These are phyloP conservation scores for Rhizomucor miehei DNA, from an alignment of 371 early-diverging fungal genomes.

Conservation along the genomic window DNA sequence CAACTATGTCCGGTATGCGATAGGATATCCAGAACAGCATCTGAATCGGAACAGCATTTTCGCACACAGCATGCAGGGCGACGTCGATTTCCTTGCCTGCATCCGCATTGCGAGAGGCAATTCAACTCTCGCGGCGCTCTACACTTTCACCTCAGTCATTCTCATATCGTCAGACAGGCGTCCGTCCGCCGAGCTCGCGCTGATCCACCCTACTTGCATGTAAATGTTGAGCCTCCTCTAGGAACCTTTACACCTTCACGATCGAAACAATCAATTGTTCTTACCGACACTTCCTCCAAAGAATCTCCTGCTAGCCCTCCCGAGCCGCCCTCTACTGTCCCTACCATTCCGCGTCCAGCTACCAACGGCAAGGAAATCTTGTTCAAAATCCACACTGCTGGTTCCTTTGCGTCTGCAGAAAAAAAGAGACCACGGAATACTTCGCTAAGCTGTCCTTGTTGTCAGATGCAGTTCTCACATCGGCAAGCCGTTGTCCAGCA, in stretches of 20 bases:
- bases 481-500: neutral
- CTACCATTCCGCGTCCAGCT: too few relatives aligned
- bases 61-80: slow-evolving; percentile 2
- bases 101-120: slow-evolving; percentile 18
- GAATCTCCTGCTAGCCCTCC: too few relatives aligned
- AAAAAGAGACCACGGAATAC: neutral
- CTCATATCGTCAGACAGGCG: slow-evolving; percentile 18
- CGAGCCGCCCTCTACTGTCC: too few relatives aligned
- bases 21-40: neutral
- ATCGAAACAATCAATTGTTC: neutral
- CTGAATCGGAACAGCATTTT: slow-evolving; percentile 13
- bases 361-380: neutral
- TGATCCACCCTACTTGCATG: slow-evolving; percentile 13
- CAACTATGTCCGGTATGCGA: slow-evolving; percentile 16
- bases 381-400: slow-evolving; percentile 1
- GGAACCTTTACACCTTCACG: slow-evolving; percentile 4
- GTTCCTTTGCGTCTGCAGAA: neutral
- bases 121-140: slow-evolving; percentile 17
- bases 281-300: too few relatives aligned
- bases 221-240: slow-evolving; percentile 4
- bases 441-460: neutral
- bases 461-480: neutral
- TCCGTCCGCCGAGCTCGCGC: slow-evolving; percentile 1
- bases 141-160: slow-evolving; percentile 16
- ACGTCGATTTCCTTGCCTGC: slow-evolving; percentile 15